Percentiles rank a stretch among this genome's conserved stretches.
These are phyloP conservation scores for Neurospora pannonica DNA, from an alignment of 495 filamentous ascomycete species.

Conservation along the genomic window DNA sequence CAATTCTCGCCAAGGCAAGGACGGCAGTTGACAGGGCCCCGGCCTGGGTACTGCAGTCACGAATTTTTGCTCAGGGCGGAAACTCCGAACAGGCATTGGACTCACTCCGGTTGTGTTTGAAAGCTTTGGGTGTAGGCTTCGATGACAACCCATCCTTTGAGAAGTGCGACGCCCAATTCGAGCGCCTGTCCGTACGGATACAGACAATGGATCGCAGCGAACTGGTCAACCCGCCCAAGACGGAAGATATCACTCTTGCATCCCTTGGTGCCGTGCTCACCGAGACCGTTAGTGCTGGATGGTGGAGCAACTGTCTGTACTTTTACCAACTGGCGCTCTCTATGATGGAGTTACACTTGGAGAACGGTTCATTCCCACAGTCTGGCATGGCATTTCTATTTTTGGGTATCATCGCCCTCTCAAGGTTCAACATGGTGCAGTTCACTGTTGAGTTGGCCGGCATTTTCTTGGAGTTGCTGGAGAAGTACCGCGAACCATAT, in stretches of 20 bases:
- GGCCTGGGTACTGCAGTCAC: conserved; percentile 67
- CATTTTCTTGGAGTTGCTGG: conserved; percentile 56
- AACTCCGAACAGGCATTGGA: conserved; percentile 59
- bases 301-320: conserved; percentile 65
- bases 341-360: conserved; percentile 60
- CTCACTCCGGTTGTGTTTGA: conserved; percentile 56
- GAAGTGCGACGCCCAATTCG: conserved; percentile 65
- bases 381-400: conserved; percentile 68
- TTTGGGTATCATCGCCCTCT: conserved; percentile 60
- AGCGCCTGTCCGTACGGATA: conserved; percentile 47
- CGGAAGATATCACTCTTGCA: conserved; percentile 45
- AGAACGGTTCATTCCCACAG: conserved; percentile 58
- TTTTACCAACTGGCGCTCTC: conserved; percentile 70
- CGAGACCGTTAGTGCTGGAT: conserved; percentile 70
- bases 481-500: conserved; percentile 56
- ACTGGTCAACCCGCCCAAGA: conserved; percentile 41
- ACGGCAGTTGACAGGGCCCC: conserved; percentile 65
- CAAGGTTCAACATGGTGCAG: conserved; percentile 61
- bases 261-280: conserved; percentile 65
- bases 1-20: conserved; percentile 55
- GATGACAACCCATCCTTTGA: conserved; percentile 58
- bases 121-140: conserved; percentile 55
- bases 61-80: conserved; percentile 63
- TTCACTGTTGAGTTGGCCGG: conserved; percentile 58
- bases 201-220: conserved; percentile 48